Conservation (phyloP, 306 rosid species). For the Vigna nakashimae region DNA sequence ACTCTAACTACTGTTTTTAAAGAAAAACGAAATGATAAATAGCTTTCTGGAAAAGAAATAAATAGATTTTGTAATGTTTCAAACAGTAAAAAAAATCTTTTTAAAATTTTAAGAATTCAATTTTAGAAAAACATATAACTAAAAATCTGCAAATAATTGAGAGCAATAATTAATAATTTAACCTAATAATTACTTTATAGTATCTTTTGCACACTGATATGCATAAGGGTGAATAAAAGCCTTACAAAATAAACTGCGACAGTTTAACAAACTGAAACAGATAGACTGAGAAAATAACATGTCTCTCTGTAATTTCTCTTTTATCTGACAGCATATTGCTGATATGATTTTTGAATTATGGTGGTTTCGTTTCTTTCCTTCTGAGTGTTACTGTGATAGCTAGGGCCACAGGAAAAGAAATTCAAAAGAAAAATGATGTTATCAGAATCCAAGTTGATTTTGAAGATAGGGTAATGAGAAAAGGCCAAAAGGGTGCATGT, state of each 20-base stretch:
- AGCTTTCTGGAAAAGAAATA: not conserved
- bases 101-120: no score
- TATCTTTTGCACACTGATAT: no score
- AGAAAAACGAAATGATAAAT: not conserved
- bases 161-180: not conserved
- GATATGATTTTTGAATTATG: constrained; percentile 40
- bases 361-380: constrained; percentile 47
- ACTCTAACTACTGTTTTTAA: no score
- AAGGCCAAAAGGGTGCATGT: constrained; percentile 68
- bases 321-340: constrained; percentile 41
- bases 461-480: constrained; percentile 29
- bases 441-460: constrained; percentile 55
- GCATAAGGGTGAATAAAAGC: no score
- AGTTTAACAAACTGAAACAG: constrained; percentile 18
- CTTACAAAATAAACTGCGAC: not conserved
- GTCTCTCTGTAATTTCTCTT: constrained; percentile 13
- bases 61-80: no score
- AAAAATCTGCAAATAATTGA: no score
- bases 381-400: constrained; percentile 18
- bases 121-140: not conserved
- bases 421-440: constrained; percentile 38
- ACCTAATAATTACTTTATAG: not conserved
- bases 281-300: not conserved
- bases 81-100: no score
- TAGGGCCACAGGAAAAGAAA: constrained; percentile 28